Conservation (phyloP, 352 stramenopile genomes). For the Thalassiosira exigua region DNA sequence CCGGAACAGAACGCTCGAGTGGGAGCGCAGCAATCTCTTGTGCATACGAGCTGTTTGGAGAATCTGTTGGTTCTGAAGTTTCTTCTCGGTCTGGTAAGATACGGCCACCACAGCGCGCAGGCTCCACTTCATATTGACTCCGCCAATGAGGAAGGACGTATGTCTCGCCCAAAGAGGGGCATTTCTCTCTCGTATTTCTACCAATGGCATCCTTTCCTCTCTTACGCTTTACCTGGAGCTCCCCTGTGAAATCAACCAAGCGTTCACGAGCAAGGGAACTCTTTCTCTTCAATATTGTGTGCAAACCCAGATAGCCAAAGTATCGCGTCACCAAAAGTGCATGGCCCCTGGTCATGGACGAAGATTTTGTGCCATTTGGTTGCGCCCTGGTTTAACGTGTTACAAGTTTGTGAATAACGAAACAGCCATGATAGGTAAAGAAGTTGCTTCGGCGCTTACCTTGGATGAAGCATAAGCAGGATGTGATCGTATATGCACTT, state of each 20-base stretch:
- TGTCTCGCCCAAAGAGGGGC: conserved; percentile 39
- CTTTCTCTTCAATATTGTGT: conserved; percentile 79
- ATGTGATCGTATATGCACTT: conserved; percentile 84
- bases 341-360: conserved; percentile 76
- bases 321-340: conserved; percentile 85
- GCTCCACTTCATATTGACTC: conserved; percentile 68
- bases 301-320: conserved; percentile 85
- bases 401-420: too few species aligned
- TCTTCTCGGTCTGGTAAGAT: conserved; percentile 25
- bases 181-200: conserved; percentile 42
- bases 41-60: conserved; percentile 62
- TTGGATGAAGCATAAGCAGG: conserved; percentile 82
- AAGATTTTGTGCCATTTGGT: conserved; percentile 56
- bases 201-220: conserved; percentile 26
- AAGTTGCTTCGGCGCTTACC: conserved; percentile 46
- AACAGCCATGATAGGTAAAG: not conserved
- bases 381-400: conserved; percentile 49
- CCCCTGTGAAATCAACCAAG: conserved; percentile 82
- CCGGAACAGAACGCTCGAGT: conserved; percentile 53
- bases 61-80: not conserved
- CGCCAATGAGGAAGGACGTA: conserved; percentile 65
- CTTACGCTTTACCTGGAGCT: conserved; percentile 69
- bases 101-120: conserved; percentile 66
- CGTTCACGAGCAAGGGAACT: conserved; percentile 74
- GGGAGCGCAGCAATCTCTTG: conserved; percentile 77